Evolutionary conservation across 2,329 filamentous ascomycete species (phyloP).

Genomic region (Leptosphaerulina australis): DNA sequence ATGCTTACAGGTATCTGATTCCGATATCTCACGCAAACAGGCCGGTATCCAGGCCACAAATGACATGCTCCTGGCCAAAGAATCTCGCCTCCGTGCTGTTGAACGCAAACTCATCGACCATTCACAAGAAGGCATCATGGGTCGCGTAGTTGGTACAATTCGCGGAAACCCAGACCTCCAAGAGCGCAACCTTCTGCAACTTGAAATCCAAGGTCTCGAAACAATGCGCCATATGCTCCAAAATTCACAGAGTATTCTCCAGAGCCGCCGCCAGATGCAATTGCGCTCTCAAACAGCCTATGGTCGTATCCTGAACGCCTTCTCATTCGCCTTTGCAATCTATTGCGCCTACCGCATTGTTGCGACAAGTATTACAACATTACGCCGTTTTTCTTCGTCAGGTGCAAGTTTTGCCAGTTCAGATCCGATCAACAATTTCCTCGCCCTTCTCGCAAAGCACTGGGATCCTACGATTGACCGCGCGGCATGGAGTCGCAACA

Average conservation of each 20-base stretch:
- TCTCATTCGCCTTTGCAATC: constrained; percentile 71
- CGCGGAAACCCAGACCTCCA: constrained; percentile 65
- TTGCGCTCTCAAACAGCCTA: constrained; percentile 69
- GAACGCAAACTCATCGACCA: constrained; percentile 66
- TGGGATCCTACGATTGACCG: constrained; percentile 85
- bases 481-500: constrained; percentile 80
- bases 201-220: constrained; percentile 80
- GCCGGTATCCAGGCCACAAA: constrained; percentile 77
- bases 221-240: constrained; percentile 77
- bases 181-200: constrained; percentile 62
- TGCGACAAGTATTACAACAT: constrained; percentile 71
- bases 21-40: constrained; percentile 77
- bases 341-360: constrained; percentile 86
- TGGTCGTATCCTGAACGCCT: constrained; percentile 68
- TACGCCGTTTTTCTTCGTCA: constrained; percentile 64
- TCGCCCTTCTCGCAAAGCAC: constrained; percentile 79
- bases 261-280: constrained; percentile 66
- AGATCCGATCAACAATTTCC: constrained; percentile 83
- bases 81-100: constrained; percentile 71
- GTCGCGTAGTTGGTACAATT: constrained; percentile 74
- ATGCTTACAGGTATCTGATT: constrained; percentile 63
- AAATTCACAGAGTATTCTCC: constrained; percentile 67
- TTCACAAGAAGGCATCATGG: constrained; percentile 66
- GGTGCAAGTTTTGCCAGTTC: constrained; percentile 66
- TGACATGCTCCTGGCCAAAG: constrained; percentile 78